These are phyloP conservation scores for Dissoconium aciculare DNA, from an alignment of 2,329 filamentous ascomycete species.

Conservation along the genomic window DNA sequence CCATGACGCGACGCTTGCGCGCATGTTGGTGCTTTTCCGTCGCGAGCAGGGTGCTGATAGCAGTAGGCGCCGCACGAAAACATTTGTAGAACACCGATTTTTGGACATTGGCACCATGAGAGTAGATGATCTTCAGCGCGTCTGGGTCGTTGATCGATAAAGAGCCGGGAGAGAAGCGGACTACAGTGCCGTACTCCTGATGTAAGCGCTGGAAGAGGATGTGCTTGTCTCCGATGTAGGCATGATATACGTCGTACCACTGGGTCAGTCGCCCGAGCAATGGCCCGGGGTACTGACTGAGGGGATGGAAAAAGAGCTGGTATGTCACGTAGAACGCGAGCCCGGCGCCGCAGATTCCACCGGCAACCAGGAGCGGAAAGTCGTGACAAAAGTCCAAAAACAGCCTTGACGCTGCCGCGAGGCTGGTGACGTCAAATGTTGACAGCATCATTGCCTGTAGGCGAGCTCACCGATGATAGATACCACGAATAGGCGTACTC, in stretches of 20 bases:
- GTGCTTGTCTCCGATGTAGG: conserved; percentile 18
- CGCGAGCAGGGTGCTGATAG: conserved; percentile 30
- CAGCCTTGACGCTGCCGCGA: too few species aligned
- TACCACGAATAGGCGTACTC: too few species aligned
- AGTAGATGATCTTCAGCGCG: conserved; percentile 35
- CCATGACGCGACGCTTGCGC: conserved; percentile 31
- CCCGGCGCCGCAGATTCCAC: too few species aligned
- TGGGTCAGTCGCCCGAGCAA: conserved; percentile 13
- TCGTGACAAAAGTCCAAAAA: too few species aligned
- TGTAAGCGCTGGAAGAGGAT: conserved; percentile 16
- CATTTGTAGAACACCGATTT: conserved; percentile 36
- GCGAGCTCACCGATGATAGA: too few species aligned
- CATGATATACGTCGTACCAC: conserved; percentile 16
- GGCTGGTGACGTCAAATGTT: too few species aligned
- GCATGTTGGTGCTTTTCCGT: conserved; percentile 33
- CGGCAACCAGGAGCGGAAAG: too few species aligned
- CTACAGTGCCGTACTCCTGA: conserved; percentile 12
- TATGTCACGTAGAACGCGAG: conserved; percentile 13
- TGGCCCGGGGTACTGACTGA: conserved; percentile 16
- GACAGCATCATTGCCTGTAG: too few species aligned
- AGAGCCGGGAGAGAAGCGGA: conserved; percentile 16
- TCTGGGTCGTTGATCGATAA: conserved; percentile 16
- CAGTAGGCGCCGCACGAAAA: conserved; percentile 28
- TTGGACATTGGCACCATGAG: conserved; percentile 33
- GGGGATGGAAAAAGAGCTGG: conserved; percentile 15